Percentiles rank a stretch among this genome's conserved stretches.
These are phyloP conservation scores for Ramaria rubella DNA, from an alignment of 768 basidiomycete species.

Conservation along the genomic window DNA sequence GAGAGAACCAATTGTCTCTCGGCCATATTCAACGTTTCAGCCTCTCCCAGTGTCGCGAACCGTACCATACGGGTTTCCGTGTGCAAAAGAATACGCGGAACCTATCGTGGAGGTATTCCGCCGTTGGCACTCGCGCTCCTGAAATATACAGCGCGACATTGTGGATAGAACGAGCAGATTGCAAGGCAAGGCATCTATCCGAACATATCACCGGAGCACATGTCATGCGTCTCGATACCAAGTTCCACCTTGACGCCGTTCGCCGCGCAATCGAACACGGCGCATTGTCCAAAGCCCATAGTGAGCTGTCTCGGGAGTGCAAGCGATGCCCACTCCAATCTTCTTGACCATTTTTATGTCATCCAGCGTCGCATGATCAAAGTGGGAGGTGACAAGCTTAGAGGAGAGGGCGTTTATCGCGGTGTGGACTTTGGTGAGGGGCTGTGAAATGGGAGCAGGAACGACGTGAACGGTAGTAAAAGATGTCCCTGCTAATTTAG, in stretches of 20 bases:
- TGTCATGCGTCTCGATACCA: conserved; percentile 22
- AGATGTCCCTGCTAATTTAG: background rate
- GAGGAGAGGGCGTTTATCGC: conserved; percentile 16
- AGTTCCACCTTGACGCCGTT: conserved; percentile 25
- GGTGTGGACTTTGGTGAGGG: background rate
- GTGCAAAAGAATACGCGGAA: conserved; percentile 4
- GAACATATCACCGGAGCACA: conserved; percentile 25
- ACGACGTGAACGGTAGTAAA: conserved; percentile 10
- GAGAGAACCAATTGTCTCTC: conserved; percentile 20
- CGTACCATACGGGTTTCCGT: conserved; percentile 21
- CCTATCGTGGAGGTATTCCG: background rate
- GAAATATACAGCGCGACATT: background rate
- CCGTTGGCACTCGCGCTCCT: background rate
- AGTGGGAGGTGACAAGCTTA: conserved; percentile 26
- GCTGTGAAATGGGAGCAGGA: background rate
- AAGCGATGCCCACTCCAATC: conserved; percentile 19
- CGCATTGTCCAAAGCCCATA: conserved; percentile 27
- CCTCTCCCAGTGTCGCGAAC: conserved; percentile 27
- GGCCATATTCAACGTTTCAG: conserved; percentile 24
- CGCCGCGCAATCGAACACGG: conserved; percentile 22
- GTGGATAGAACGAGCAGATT: conserved; percentile 18
- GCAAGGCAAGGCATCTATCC: conserved; percentile 25
- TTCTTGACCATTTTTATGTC: conserved; percentile 25
- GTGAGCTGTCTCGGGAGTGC: conserved; percentile 28
- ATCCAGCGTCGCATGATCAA: conserved; percentile 24